Percentiles rank a stretch among this genome's conserved stretches.
phyloP scores from a whole-genome alignment of 345 rosid species.

The rapeseed (Brassica napus) region Da-Ae NC_063449.1:26135001-26135500 shows the following conservation, averaged over 20 bases:
- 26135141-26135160: slow-evolving; percentile 90
- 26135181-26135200: slow-evolving; percentile 94
- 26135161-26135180: slow-evolving; percentile 82
- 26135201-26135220: slow-evolving; percentile 87
- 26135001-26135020: too few species aligned
- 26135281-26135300: slow-evolving; percentile 27
- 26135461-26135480: neutral
- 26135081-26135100: neutral
- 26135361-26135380: slow-evolving; percentile 39
- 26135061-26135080: too few species aligned
- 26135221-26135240: slow-evolving; percentile 51
- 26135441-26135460: neutral
- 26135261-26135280: too few species aligned
- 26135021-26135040: too few species aligned
- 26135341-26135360: slow-evolving; percentile 92
- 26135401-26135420: too few species aligned
- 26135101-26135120: slow-evolving; percentile 76
- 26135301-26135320: slow-evolving; percentile 89
- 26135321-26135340: slow-evolving; percentile 75
- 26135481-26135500: neutral
- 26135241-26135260: slow-evolving; percentile 3
- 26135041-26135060: slow-evolving; percentile 43
- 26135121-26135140: slow-evolving; percentile 83
- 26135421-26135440: too few species aligned
- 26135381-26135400: too few species aligned